These are phyloP conservation scores for Zymoseptoria ardabiliae DNA, from an alignment of 2,329 filamentous ascomycete species.

Conservation along the genomic window DNA sequence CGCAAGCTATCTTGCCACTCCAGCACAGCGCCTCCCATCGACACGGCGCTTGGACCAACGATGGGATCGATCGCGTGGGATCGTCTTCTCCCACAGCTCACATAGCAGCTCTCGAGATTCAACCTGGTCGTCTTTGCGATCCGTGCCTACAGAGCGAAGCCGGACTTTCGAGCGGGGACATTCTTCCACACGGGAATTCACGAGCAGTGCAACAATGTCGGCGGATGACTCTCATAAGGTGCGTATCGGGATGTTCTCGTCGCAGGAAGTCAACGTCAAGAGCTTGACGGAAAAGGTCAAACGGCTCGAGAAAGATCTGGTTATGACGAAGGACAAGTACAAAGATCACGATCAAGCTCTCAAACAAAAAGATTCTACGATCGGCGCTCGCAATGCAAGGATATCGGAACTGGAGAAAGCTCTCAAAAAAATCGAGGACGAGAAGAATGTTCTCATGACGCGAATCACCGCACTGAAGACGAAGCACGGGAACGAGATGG, in stretches of 20 bases:
- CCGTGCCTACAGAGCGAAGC: background rate
- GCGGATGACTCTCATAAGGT: background rate
- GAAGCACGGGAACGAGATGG: background rate
- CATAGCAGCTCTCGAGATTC: background rate
- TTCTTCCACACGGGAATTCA: background rate
- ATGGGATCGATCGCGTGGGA: conserved; percentile 25
- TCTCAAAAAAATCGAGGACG: background rate
- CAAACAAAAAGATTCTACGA: background rate
- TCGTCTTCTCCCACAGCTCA: conserved; percentile 12
- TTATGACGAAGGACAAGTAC: background rate
- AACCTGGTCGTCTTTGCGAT: background rate
- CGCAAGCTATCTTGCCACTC: background rate
- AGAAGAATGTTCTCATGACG: background rate
- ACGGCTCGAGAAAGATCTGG: background rate
- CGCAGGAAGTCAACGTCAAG: background rate
- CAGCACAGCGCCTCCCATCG: conserved; percentile 16
- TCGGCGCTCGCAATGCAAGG: background rate
- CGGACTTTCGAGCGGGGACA: background rate
- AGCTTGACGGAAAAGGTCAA: background rate
- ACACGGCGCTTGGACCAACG: conserved; percentile 22
- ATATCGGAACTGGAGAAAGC: background rate
- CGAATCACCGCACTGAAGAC: background rate
- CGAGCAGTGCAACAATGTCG: background rate
- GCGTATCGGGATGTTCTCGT: background rate
- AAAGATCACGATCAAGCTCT: background rate